Evolutionary conservation across 1,284 basidiomycete species (phyloP).

Genomic region (Coniferiporia sulphurascens): DNA sequence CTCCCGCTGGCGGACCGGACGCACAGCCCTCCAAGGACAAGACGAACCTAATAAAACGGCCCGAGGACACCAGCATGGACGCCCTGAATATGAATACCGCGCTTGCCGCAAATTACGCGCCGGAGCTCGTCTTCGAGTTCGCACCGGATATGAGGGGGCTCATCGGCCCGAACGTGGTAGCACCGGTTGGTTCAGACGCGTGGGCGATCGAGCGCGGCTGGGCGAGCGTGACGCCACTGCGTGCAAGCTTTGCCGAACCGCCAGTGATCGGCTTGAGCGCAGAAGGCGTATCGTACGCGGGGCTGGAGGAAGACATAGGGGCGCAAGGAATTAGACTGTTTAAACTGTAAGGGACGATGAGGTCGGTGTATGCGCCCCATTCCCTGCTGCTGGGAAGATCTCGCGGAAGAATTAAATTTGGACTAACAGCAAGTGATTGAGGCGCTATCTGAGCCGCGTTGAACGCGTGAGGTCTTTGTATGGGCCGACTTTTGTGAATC

Average conservation of each 20-base stretch:
- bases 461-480: not conserved
- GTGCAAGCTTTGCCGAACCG: constrained; percentile 69
- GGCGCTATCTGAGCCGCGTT: not conserved
- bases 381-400: not conserved
- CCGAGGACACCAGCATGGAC: constrained; percentile 19
- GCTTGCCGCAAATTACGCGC: constrained; percentile 26
- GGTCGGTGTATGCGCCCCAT: not conserved
- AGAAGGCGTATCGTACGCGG: not conserved
- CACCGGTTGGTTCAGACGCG: constrained; percentile 72
- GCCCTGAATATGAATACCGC: constrained; percentile 18
- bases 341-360: not conserved
- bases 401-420: not conserved
- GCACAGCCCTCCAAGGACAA: constrained; percentile 15
- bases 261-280: constrained; percentile 8
- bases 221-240: constrained; percentile 70
- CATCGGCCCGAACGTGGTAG: constrained; percentile 53
- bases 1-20: constrained; percentile 40
- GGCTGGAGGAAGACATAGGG: not conserved
- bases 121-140: constrained; percentile 70
- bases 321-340: not conserved
- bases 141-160: constrained; percentile 71
- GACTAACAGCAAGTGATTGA: too few species aligned
- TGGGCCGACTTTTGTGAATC: not conserved
- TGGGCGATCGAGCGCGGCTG: constrained; percentile 70
- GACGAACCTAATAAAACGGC: not conserved